Evolutionary conservation across 75 land plant species (phyloP), one percentile per base, ranked within the genome.

Genomic region (Picea sitchensis): DNA sequence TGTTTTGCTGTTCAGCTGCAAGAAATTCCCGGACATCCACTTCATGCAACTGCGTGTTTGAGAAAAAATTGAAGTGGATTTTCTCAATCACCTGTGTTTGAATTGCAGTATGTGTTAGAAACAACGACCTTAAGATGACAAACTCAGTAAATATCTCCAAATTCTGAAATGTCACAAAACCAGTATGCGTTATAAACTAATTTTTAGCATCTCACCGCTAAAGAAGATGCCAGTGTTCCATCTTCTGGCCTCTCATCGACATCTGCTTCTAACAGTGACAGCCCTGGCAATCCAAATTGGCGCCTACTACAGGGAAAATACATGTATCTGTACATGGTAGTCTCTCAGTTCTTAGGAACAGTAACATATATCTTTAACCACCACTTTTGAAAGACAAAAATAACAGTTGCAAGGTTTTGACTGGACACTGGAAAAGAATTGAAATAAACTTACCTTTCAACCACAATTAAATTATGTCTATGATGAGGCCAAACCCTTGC

Each of bases 251-350:
- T 89, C 78, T 98, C 99, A 86, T 98, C 99, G 85, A 89, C 90
- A 73, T 95, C 99, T 82, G 94, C 92, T 82, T 98, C 99, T 32
- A 98, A 85, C 77, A 98, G 93, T 62, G 99, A 98, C 71, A 93
- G 96, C 1, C 99, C 99, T 1, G 82, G 88, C 78, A 98, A 90
- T 51, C 96, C 96, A 91, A 98, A 95, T 67, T 98, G 99, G 9
- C 95, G 93, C 75, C 99, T 95, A 80, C 99, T 98, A 80, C 96
- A 89, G 1, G 99, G 99, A 71, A 98, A 98, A 79, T 93, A 98
- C 67, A 89, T 95, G 75, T 98, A 98, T 79, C 99, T 98, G 92
- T 78, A 76, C 54, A 75, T 13, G 11, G 44, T 2, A 75, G 31
- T 17, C 61, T 76, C 62, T 14, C 1, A 51, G 21, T 18, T 11